Evolutionary conservation across 805 yeast genomes (phyloP).

Genomic region (Saturnispora bothae): DNA sequence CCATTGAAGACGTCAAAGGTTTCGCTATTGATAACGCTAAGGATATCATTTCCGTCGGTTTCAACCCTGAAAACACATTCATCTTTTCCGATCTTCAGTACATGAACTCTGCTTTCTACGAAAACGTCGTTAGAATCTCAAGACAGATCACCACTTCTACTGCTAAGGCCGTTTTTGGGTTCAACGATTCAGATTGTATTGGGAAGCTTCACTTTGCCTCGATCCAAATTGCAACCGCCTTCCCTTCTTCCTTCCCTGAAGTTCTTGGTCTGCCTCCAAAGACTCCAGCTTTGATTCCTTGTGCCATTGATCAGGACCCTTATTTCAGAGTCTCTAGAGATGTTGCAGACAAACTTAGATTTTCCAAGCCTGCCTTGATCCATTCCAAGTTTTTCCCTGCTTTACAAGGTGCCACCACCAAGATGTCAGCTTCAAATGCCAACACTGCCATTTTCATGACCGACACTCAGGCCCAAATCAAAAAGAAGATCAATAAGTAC

Average conservation of each 20-base stretch:
- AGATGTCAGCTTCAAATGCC: slow-evolving; percentile 93
- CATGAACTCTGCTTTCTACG: slow-evolving; percentile 91
- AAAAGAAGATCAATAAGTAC: slow-evolving; percentile 89
- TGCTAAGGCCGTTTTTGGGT: slow-evolving; percentile 94
- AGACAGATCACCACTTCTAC: slow-evolving; percentile 96
- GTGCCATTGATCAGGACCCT: slow-evolving; percentile 99
- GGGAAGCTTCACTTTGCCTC: slow-evolving; percentile 94
- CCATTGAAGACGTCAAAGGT: slow-evolving; percentile 76
- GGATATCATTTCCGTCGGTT: slow-evolving; percentile 90
- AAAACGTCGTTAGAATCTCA: slow-evolving; percentile 83
- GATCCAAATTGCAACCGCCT: slow-evolving; percentile 90
- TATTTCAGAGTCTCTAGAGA: slow-evolving; percentile 96
- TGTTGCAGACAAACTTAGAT: slow-evolving; percentile 89
- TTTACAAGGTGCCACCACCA: slow-evolving; percentile 88
- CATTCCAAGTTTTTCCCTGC: slow-evolving; percentile 98
- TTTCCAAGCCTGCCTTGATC: slow-evolving; percentile 79
- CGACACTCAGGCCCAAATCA: slow-evolving; percentile 84
- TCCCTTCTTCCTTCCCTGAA: slow-evolving; percentile 93
- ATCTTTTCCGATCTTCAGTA: slow-evolving; percentile 87
- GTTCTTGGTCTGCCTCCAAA: slow-evolving; percentile 77
- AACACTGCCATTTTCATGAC: slow-evolving; percentile 90
- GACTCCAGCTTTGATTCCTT: slow-evolving; percentile 94
- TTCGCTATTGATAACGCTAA: slow-evolving; percentile 78
- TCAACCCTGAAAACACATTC: slow-evolving; percentile 89
- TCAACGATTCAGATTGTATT: slow-evolving; percentile 87